Base-by-base conservation (phyloP, 768 basidiomycete genomes). In the Wakefieldia striispora region DNA sequence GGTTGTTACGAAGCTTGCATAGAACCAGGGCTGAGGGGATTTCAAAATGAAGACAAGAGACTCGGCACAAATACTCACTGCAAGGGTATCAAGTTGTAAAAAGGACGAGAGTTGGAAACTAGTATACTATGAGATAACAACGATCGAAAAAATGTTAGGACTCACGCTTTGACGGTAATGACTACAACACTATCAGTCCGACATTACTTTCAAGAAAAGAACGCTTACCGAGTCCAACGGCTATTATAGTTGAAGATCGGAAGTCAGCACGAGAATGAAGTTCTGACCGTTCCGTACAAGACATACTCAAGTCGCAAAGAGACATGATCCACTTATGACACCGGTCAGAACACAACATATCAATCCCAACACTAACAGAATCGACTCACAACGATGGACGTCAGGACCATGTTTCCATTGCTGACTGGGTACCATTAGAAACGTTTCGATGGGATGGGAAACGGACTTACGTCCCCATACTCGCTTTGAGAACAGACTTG, bases 161-260 rank as follows among this genome's bases (percentile, higher is more conserved):
- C 77, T 40, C 42, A 82, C 79, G 76, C 74, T 71, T 78, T 81
- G 31, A 60, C 72, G 1, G 79, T 78, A 50, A 82, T 79, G 21
- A 71, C 81, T 83, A 40, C 14, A 36, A 49, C n/a, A 3, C 17
- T 6, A 21, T 45, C 4, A 45, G 36, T 29, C 43, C 13, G 13
- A 29, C 1, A 24, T 36, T 4, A 3, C 20, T 19, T 17, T 33
- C 34, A 29, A 33, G 24, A 39, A 17, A 11, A 33, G 9, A 31
- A 23, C 6, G 21, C 53, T 47, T 34, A 59, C 58, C 6, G 26
- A 59, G 13, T 4, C 57, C 53, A 24, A 59, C n/a, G 7, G 12
- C 29, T 29, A 41, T 58, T 55, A 17, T 7, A 20, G 2, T 46
- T 17, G 6, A 8, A 31, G 12, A 17, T 23, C 7, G 2, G 16